Percentiles rank a stretch among this genome's conserved stretches.
These are phyloP conservation scores for Bipolaris oryzae DNA, from an alignment of 2,329 filamentous ascomycete species.

Conservation along the genomic window DNA sequence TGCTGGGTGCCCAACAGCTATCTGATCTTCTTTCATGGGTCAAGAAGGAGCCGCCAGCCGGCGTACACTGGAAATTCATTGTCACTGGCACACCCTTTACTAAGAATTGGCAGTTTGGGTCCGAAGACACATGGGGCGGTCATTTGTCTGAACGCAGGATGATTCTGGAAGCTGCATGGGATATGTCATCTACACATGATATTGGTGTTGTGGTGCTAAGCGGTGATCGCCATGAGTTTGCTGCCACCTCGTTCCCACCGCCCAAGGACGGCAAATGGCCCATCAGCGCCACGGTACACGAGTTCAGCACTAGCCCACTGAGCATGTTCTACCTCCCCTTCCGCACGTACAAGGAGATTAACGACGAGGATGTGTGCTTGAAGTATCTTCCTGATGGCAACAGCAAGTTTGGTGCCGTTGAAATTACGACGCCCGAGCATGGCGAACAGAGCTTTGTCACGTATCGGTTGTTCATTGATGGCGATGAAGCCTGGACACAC, in stretches of 20 bases:
- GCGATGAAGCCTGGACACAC: conserved; percentile 75
- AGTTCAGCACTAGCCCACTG: conserved; percentile 89
- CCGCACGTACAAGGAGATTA: conserved; percentile 79
- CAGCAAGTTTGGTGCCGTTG: conserved; percentile 84
- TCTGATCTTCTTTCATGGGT: conserved; percentile 81
- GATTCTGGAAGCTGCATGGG: conserved; percentile 92
- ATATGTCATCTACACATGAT: conserved; percentile 71
- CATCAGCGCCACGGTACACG: conserved; percentile 66
- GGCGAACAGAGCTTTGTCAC: conserved; percentile 74
- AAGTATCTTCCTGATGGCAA: conserved; percentile 88
- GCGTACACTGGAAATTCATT: conserved; percentile 92
- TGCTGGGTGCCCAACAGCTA: conserved; percentile 82
- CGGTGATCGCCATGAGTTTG: conserved; percentile 96
- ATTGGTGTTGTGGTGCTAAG: conserved; percentile 82
- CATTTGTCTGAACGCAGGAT: conserved; percentile 79
- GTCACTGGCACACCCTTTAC: conserved; percentile 93
- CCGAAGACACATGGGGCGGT: conserved; percentile 90
- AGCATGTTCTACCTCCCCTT: conserved; percentile 93
- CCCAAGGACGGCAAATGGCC: conserved; percentile 65
- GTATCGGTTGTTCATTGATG: conserved; percentile 84
- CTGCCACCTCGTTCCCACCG: conserved; percentile 76
- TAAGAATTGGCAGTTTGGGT: conserved; percentile 93
- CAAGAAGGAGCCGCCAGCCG: conserved; percentile 70
- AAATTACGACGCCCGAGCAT: conserved; percentile 71
- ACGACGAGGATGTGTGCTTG: conserved; percentile 80